Conservation (phyloP, 164 flowering plant species). For the Magnolia officinalis region DNA sequence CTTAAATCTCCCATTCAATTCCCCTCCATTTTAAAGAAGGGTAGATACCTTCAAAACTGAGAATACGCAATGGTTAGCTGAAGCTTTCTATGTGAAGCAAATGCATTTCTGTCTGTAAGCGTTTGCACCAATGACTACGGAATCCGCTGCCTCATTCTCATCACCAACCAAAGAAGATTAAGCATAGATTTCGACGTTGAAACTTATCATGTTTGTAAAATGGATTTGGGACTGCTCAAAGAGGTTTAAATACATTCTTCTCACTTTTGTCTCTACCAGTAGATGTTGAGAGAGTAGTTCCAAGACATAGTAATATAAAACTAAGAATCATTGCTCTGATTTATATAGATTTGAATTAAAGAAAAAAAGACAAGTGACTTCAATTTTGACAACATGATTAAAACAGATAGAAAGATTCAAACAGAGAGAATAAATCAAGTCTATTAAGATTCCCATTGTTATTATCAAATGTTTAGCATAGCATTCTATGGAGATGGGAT, state of each 20-base stretch:
- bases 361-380: no score
- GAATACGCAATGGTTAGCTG: constrained; percentile 1
- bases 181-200: constrained; percentile 6
- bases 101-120: not conserved
- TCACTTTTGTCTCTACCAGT: not conserved
- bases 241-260: not conserved
- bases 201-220: not conserved
- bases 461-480: no score
- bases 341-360: not conserved
- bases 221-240: not conserved
- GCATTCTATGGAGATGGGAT: no score
- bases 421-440: no score
- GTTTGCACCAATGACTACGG: not conserved
- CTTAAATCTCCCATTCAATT: not conserved
- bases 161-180: constrained; percentile 4
- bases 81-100: not conserved
- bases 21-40: constrained; percentile 18
- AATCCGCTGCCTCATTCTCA: constrained; percentile 7
- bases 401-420: no score
- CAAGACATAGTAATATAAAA: not conserved
- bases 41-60: constrained; percentile 16
- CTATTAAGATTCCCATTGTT: no score
- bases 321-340: not conserved
- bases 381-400: no score
- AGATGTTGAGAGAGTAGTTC: not conserved